Evolutionary conservation across 495 filamentous ascomycete genomes (phyloP), one percentile per base, ranked within the genome.

Genomic region (Hypoxylon cercidicola): DNA sequence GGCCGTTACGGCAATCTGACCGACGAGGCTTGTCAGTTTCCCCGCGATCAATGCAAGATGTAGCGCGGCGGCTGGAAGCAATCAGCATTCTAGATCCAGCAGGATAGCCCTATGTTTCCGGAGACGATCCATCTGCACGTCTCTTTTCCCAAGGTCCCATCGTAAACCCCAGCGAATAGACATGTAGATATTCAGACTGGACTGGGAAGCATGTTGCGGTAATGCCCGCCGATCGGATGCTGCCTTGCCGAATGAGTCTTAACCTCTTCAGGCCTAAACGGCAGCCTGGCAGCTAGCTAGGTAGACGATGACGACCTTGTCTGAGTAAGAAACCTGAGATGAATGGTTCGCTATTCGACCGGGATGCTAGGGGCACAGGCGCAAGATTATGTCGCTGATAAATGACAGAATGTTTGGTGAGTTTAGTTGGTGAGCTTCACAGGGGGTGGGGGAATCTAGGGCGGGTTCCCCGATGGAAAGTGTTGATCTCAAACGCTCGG

Each of bases 81-180:
- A 12, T 32, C 34, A 49, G 43, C 50, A 56, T 51, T 37, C 5
- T 41, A 9, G 45, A 60, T 55, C 49, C 37, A 43, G 20, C 39
- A 50, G 15, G 43, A 46, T 39, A 44, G 9, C 34, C 28, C 30
- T 25, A 40, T 32, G 21, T 18, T 18, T 7, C 13, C 4, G 13
- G 19, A 37, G 23, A 21, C 19, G 16, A 9, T 41, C 18, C 39
- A 30, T 40, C 57, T 16, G 40, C 32, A 35, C 23, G 10, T 4
- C 4, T 25, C 43, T 49, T 21, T 28, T 10, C 39, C 16, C 16
- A 11, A 16, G n/a, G 30, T 32, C 49, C 43, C 19, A 34, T 34
- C 32, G 32, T 56, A 55, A 56, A 45, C 44, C 30, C 48, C 44
- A 32, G n/a, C 25, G 41, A 54, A 49, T 66, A 13, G 48, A 1